phyloP scores from a whole-genome alignment of 2,329 filamentous ascomycete species.

The Diaporthe citri region DNA sequence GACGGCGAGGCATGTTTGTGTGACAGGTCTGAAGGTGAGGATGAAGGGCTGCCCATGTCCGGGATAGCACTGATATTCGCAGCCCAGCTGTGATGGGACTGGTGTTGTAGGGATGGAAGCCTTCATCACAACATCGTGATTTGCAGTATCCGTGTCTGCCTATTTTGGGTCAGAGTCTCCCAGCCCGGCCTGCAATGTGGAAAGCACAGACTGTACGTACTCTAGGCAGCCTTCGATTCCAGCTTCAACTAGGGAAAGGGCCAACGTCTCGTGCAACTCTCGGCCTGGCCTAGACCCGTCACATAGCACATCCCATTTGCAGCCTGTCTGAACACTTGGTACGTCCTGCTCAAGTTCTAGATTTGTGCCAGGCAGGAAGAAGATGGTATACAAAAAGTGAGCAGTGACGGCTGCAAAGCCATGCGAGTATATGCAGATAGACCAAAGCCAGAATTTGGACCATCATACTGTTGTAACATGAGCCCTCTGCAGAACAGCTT shows the following conservation, averaged over 20 bases:
- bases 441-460: background rate
- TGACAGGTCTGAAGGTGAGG: constrained; percentile 15
- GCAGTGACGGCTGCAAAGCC: background rate
- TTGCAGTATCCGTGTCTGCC: constrained; percentile 1
- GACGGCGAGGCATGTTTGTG: background rate
- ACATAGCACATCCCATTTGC: background rate
- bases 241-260: constrained; percentile 12
- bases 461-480: too few relatives aligned
- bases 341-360: background rate
- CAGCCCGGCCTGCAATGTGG: background rate
- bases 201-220: constrained; percentile 6
- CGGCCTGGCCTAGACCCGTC: background rate
- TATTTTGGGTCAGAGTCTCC: background rate
- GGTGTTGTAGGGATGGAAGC: background rate
- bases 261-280: background rate
- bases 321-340: background rate
- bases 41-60: background rate
- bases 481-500: too few relatives aligned
- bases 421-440: background rate
- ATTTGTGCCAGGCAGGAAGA: background rate
- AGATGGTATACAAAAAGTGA: background rate
- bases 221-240: background rate
- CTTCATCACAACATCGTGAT: constrained; percentile 3
- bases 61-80: background rate
- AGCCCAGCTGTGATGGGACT: background rate